Evolutionary conservation across 495 filamentous ascomycete genomes (phyloP).

Genomic region (Hyaloscypha bicolor): DNA sequence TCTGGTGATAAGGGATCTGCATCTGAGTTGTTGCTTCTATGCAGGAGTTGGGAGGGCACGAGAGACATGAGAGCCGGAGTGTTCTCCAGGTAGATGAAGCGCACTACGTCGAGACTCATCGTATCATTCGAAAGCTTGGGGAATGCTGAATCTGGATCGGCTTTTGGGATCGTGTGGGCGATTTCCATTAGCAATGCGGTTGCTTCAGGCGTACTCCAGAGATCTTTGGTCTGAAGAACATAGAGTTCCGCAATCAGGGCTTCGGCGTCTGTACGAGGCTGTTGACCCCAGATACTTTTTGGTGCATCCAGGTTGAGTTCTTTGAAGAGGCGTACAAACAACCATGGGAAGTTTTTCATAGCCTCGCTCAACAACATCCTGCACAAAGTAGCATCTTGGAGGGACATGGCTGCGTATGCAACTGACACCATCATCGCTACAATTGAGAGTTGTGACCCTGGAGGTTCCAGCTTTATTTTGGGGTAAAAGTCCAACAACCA

Average conservation of each 20-base stretch:
- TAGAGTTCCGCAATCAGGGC: slow-evolving; percentile 79
- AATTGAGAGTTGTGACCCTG: slow-evolving; percentile 45
- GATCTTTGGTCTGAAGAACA: slow-evolving; percentile 74
- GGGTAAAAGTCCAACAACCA: slow-evolving; percentile 74
- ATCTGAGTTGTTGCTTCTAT: slow-evolving; percentile 54
- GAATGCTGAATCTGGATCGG: slow-evolving; percentile 35
- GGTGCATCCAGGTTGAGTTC: slow-evolving; percentile 76
- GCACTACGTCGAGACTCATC: slow-evolving; percentile 67
- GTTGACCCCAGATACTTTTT: slow-evolving; percentile 76
- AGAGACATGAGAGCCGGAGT: slow-evolving; percentile 63
- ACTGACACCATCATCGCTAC: slow-evolving; percentile 72
- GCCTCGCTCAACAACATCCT: slow-evolving; percentile 62
- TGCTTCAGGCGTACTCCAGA: slow-evolving; percentile 85
- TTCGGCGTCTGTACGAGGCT: slow-evolving; percentile 67
- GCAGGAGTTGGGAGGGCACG: slow-evolving; percentile 55
- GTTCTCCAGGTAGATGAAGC: slow-evolving; percentile 79
- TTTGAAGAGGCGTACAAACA: slow-evolving; percentile 74
- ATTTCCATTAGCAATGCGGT: slow-evolving; percentile 72
- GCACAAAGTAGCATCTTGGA: slow-evolving; percentile 65
- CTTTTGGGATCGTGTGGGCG: slow-evolving; percentile 55
- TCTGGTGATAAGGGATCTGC: slow-evolving; percentile 73
- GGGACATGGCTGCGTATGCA: slow-evolving; percentile 70
- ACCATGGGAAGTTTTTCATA: slow-evolving; percentile 78
- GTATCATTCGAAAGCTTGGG: slow-evolving; percentile 44
- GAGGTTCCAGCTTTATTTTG: slow-evolving; percentile 39